These are phyloP conservation scores for Friedmanniomyces endolithicus DNA, from an alignment of 495 filamentous ascomycete species.

Conservation along the genomic window DNA sequence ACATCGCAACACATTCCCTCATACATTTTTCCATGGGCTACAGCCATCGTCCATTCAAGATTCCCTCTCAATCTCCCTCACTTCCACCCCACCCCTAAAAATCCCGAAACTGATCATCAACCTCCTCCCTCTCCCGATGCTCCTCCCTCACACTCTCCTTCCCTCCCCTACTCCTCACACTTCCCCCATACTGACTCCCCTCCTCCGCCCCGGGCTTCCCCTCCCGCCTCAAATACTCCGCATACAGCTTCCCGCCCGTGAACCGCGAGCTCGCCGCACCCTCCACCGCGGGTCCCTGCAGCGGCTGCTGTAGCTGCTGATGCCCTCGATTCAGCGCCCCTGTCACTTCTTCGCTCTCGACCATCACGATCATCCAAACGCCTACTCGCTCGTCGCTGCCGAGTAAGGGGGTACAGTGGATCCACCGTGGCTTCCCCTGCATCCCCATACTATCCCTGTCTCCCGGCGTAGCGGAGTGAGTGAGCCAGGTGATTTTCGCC, in stretches of 20 bases:
- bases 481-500: slow-evolving; percentile 31
- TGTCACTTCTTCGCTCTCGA: slow-evolving; percentile 37
- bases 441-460: not conserved
- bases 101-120: slow-evolving; percentile 17
- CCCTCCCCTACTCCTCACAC: not conserved
- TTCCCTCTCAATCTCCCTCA: too few species aligned
- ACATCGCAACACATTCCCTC: not conserved
- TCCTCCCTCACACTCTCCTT: not conserved
- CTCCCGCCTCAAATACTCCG: slow-evolving; percentile 26
- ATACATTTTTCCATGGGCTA: too few species aligned
- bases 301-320: not conserved
- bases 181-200: not conserved
- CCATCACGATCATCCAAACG: slow-evolving; percentile 55
- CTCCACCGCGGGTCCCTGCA: slow-evolving; percentile 8
- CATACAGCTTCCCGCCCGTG: slow-evolving; percentile 25
- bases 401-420: slow-evolving; percentile 50
- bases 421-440: slow-evolving; percentile 37
- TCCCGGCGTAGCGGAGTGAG: not conserved
- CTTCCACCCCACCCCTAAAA: slow-evolving; percentile 1
- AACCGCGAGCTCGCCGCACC: slow-evolving; percentile 18
- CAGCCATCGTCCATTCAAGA: too few species aligned
- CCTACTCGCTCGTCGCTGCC: slow-evolving; percentile 46
- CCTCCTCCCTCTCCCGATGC: slow-evolving; percentile 10
- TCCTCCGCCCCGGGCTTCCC: slow-evolving; percentile 1
- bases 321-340: slow-evolving; percentile 12